A percentile compares a stretch with the other conserved stretches of the same genome.
Evolutionary conservation across 495 filamentous ascomycete species (phyloP).

Genomic region (Trichoderma virens): DNA sequence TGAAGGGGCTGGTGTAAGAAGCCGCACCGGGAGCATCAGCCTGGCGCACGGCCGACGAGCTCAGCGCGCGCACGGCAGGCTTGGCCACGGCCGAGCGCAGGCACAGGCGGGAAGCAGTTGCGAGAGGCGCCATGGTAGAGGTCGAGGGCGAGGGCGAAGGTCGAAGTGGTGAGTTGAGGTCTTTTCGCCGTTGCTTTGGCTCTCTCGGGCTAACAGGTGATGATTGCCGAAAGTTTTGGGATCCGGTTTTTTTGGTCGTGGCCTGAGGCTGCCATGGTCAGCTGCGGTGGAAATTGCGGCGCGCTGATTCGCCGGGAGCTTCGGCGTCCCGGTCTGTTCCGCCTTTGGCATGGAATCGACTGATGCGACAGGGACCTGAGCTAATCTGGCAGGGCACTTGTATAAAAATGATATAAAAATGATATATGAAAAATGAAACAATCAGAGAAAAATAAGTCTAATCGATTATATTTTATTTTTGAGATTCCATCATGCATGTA

Average conservation of each 20-base stretch:
- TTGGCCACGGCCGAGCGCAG: constrained; percentile 27
- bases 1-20: constrained; percentile 50
- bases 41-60: constrained; percentile 27
- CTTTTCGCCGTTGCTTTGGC: neutral
- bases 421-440: neutral
- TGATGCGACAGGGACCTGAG: no score
- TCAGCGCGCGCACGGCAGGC: constrained; percentile 37
- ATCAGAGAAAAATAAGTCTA: no score
- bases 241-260: constrained; percentile 17
- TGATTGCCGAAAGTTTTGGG: constrained; percentile 28
- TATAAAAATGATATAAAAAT: no score
- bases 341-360: neutral
- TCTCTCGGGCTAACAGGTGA: neutral
- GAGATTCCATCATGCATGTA: no score
- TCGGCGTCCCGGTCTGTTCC: constrained; percentile 3
- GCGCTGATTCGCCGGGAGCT: constrained; percentile 4
- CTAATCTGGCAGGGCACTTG: no score
- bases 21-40: constrained; percentile 24
- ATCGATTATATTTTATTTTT: no score
- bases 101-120: constrained; percentile 29
- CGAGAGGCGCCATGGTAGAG: constrained; percentile 38
- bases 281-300: neutral
- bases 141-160: neutral
- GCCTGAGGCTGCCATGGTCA: constrained; percentile 10
- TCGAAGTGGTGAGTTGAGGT: constrained; percentile 19